These are phyloP conservation scores for Solanum hybrid DNA, from an alignment of 305 asterid species.

Conservation along the genomic window DNA sequence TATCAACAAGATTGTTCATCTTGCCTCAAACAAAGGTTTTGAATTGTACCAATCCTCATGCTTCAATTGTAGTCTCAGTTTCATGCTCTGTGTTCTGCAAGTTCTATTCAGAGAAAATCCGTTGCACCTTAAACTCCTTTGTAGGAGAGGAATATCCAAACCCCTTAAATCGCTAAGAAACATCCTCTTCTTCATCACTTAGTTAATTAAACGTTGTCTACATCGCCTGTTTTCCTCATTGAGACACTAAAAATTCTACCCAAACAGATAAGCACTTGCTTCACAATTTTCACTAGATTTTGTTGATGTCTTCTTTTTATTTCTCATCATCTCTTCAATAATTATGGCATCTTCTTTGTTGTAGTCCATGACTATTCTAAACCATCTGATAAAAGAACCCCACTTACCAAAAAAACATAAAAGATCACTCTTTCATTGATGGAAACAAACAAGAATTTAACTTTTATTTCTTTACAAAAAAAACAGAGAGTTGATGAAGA, in stretches of 20 bases:
- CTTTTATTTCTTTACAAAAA: neutral
- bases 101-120: neutral
- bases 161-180: neutral
- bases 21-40: neutral
- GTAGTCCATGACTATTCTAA: neutral
- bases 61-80: neutral
- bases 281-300: neutral
- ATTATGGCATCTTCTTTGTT: neutral
- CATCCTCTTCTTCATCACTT: neutral
- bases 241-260: neutral
- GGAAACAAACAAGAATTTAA: neutral
- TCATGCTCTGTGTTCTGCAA: neutral
- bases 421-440: neutral
- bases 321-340: neutral
- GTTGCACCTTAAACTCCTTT: neutral
- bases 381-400: neutral
- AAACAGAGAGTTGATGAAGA: neutral
- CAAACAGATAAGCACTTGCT: neutral
- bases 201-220: neutral
- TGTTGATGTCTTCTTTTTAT: neutral
- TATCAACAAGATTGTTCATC: neutral
- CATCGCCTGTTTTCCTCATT: neutral
- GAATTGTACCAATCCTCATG: neutral
- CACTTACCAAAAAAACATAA: neutral
- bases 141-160: neutral